Evolutionary conservation across 306 rosid species (phyloP).

Genomic region (Quercus variabilis): DNA sequence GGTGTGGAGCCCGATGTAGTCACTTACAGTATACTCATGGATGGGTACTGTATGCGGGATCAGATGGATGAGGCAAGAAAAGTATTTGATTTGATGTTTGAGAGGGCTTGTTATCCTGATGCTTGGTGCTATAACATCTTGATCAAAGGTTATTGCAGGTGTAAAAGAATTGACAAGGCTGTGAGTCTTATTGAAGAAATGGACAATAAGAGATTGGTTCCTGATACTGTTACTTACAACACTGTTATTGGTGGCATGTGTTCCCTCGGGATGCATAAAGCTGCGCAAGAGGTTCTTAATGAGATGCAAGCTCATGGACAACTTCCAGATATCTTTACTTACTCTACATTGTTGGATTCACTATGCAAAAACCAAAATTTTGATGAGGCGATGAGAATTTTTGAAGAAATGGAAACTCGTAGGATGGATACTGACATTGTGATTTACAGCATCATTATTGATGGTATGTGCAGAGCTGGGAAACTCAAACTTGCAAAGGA

Average conservation of each 20-base stretch:
- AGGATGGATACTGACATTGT: neutral
- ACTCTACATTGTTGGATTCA: neutral
- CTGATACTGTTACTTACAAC: constrained; percentile 8
- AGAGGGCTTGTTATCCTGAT: neutral
- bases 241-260: constrained; percentile 5
- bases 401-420: neutral
- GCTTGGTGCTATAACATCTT: neutral
- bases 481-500: neutral
- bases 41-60: neutral
- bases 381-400: neutral
- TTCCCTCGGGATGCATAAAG: neutral
- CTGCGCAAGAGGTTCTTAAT: constrained; percentile 22
- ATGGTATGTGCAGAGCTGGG: constrained; percentile 13
- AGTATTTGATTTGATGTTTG: constrained; percentile 1
- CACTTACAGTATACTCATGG: neutral
- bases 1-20: neutral
- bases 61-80: neutral
- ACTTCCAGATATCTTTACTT: neutral
- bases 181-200: neutral
- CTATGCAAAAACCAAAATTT: neutral
- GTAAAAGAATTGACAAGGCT: neutral
- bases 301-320: neutral
- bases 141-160: neutral
- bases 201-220: neutral
- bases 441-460: neutral